Conservation (phyloP, 192 early-diverging fungal genomes). For the Chytriomyces sp. region DNA sequence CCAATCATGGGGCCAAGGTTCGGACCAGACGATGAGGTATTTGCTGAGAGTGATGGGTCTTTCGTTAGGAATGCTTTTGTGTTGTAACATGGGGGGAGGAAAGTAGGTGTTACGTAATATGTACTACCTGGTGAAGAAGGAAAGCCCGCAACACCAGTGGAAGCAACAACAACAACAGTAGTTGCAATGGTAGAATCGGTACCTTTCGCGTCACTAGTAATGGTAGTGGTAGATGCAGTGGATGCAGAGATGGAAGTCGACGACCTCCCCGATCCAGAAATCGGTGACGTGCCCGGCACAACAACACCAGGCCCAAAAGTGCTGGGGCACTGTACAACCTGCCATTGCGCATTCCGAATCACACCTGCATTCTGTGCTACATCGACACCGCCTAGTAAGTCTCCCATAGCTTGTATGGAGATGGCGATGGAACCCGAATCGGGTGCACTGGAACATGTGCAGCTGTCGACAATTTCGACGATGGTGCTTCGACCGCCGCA, state of each 20-base stretch:
- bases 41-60: background rate
- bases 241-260: background rate
- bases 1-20: slow-evolving; percentile 32
- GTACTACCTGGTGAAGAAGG: too few species aligned
- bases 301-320: background rate
- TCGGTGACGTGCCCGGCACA: background rate
- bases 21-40: background rate
- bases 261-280: slow-evolving; percentile 8
- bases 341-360: background rate
- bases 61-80: too few species aligned
- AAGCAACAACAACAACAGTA: too few species aligned
- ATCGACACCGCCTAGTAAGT: slow-evolving; percentile 7
- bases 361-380: slow-evolving; percentile 7
- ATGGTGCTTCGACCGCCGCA: slow-evolving; percentile 5
- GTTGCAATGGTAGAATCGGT: too few species aligned
- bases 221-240: too few species aligned
- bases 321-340: slow-evolving; percentile 10
- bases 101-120: too few species aligned
- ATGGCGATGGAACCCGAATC: slow-evolving; percentile 15
- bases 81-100: too few species aligned
- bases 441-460: background rate
- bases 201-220: background rate
- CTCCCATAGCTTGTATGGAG: slow-evolving; percentile 13
- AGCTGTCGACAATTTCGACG: slow-evolving; percentile 20
- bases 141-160: too few species aligned